Evolutionary conservation across 1,284 basidiomycete genomes (phyloP).

Genomic region (Irpex sp.): DNA sequence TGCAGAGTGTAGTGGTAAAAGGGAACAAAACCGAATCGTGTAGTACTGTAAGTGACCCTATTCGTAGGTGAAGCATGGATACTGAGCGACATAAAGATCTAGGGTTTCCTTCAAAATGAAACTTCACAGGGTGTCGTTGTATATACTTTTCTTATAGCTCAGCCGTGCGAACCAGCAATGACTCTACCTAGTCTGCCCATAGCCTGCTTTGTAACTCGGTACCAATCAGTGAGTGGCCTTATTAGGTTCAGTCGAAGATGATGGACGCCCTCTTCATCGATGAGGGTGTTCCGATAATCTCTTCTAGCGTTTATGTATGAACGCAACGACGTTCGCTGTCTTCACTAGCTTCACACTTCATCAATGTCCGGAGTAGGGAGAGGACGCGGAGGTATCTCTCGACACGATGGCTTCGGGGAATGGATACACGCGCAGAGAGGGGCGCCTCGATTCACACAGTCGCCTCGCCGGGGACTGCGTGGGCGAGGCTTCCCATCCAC

Average conservation of each 20-base stretch:
- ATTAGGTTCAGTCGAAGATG: neutral
- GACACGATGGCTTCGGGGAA: neutral
- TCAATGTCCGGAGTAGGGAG: neutral
- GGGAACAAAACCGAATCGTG: neutral
- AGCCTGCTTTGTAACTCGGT: no score
- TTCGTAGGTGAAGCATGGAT: neutral
- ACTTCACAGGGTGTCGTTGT: neutral
- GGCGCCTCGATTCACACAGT: neutral
- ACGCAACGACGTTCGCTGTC: neutral
- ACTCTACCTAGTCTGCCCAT: no score
- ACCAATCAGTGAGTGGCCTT: neutral
- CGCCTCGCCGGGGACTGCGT: neutral
- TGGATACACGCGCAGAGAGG: neutral
- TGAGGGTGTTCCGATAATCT: neutral
- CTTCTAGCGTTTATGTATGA: neutral
- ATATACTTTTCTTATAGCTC: no score
- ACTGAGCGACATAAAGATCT: neutral
- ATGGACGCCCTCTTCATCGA: neutral
- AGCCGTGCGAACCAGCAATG: no score
- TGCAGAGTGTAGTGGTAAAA: constrained; percentile 71
- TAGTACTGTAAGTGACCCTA: neutral
- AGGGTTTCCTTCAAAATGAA: neutral
- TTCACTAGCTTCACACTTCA: neutral
- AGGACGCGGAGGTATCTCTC: neutral
- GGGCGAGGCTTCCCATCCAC: neutral